Percentiles rank a stretch among this genome's conserved stretches.
Evolutionary conservation across 106 monocot genomes (phyloP).

Genomic region (Dendrobium chrysotoxum): DNA sequence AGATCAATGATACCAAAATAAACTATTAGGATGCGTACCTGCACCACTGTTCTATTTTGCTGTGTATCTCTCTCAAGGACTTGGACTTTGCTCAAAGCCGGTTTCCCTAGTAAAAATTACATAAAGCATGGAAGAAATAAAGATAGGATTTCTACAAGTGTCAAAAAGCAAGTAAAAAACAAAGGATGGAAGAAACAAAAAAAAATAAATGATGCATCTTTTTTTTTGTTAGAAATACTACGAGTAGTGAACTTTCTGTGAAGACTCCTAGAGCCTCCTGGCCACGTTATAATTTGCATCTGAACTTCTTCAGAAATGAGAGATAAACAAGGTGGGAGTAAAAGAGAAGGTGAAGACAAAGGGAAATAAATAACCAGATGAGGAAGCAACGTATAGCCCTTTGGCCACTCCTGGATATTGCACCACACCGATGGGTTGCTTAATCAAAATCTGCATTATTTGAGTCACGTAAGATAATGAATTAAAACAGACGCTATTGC

Average conservation of each 20-base stretch:
- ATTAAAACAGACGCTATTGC: not conserved
- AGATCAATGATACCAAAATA: not conserved
- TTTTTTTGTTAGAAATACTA: not conserved
- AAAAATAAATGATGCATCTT: no score
- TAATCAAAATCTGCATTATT: slow-evolving; percentile 43
- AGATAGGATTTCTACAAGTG: not conserved
- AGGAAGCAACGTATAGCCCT: slow-evolving; percentile 77
- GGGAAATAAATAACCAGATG: slow-evolving; percentile 36
- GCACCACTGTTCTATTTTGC: slow-evolving; percentile 49
- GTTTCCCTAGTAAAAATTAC: slow-evolving; percentile 48
- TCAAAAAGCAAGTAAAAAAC: not conserved
- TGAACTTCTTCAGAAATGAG: not conserved
- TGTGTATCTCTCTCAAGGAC: slow-evolving; percentile 66
- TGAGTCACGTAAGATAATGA: not conserved
- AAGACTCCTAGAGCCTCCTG: not conserved
- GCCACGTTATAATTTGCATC: not conserved
- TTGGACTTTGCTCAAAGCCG: slow-evolving; percentile 67
- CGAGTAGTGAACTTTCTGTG: not conserved
- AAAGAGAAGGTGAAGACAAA: not conserved
- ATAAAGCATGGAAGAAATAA: slow-evolving; percentile 5
- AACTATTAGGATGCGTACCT: slow-evolving; percentile 31
- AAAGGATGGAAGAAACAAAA: slow-evolving; percentile 4
- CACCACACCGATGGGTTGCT: slow-evolving; percentile 74
- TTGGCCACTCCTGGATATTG: slow-evolving; percentile 80
- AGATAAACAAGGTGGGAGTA: not conserved